Percentiles rank a stretch among this genome's conserved stretches.
Conservation (phyloP, 73 alveolate species). For the Paraurostyla sp. region DNA sequence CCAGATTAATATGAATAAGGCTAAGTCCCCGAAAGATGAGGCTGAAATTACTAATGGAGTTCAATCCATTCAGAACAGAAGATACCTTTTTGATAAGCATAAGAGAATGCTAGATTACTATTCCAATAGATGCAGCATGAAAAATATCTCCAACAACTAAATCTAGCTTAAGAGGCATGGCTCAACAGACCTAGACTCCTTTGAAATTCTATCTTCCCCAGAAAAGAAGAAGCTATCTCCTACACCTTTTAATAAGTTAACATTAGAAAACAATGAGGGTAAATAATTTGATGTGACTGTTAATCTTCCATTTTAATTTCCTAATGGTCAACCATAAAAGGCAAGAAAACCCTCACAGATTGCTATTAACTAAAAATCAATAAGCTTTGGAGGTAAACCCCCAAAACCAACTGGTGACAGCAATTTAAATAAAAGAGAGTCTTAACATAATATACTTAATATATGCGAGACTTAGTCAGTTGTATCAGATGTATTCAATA, state of each 20-base stretch:
- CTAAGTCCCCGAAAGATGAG: not conserved
- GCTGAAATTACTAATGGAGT: not conserved
- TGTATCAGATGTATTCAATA: not conserved
- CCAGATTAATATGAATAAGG: not conserved
- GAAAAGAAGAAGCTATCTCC: not conserved
- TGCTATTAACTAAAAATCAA: not conserved
- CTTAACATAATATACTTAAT: not conserved
- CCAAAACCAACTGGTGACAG: conserved; percentile 30
- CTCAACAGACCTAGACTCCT: not conserved
- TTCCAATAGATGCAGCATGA: not conserved
- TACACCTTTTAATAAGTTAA: not conserved
- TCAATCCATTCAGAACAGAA: not conserved
- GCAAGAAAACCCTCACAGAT: not conserved
- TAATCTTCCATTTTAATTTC: not conserved
- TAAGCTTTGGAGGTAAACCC: not conserved
- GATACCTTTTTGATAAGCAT: conserved; percentile 15
- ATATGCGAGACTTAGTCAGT: not conserved
- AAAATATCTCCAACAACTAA: not conserved
- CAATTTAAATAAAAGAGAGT: not conserved
- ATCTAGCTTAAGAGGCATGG: not conserved
- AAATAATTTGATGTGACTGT: not conserved
- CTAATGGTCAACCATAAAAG: not conserved
- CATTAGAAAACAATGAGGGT: not conserved
- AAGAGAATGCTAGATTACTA: conserved; percentile 13
- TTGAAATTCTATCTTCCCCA: not conserved